A percentile compares a stretch with the other conserved stretches of the same genome.
These are phyloP conservation scores for Papiliotrema fonsecae DNA, from an alignment of 1,284 basidiomycete genomes.

Conservation along the genomic window DNA sequence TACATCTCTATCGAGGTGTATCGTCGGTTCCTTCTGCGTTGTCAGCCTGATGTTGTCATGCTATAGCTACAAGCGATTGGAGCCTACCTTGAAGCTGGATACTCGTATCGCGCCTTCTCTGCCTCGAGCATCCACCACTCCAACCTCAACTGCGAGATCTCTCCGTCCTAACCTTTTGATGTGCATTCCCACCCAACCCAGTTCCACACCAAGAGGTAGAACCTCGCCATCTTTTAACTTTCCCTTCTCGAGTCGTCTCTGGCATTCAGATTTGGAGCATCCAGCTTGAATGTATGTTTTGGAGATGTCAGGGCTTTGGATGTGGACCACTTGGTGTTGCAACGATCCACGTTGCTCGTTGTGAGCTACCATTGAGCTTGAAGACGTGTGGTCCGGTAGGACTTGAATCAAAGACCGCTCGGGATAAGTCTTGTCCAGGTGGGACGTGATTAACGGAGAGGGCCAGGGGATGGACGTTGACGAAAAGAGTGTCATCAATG, in stretches of 20 bases:
- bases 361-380: constrained; percentile 45
- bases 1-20: constrained; percentile 50
- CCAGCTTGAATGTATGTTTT: constrained; percentile 65
- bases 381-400: constrained; percentile 55
- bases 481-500: constrained; percentile 68
- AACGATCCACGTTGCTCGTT: constrained; percentile 41
- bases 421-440: constrained; percentile 55
- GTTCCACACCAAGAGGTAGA: constrained; percentile 58
- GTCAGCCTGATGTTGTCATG: neutral
- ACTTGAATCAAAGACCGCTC: constrained; percentile 63
- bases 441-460: constrained; percentile 57
- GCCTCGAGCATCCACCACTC: constrained; percentile 61
- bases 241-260: neutral
- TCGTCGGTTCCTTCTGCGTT: constrained; percentile 50
- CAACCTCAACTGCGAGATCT: constrained; percentile 71
- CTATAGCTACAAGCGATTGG: neutral
- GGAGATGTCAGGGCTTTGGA: constrained; percentile 68
- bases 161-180: constrained; percentile 59
- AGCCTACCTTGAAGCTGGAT: constrained; percentile 73
- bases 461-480: constrained; percentile 61
- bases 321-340: constrained; percentile 67
- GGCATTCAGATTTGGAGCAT: constrained; percentile 17
- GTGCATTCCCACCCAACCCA: constrained; percentile 71
- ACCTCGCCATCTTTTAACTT: neutral
- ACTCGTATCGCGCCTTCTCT: constrained; percentile 61